Evolutionary conservation across 768 basidiomycete genomes (phyloP).

Genomic region (Kwoniella europaea): DNA sequence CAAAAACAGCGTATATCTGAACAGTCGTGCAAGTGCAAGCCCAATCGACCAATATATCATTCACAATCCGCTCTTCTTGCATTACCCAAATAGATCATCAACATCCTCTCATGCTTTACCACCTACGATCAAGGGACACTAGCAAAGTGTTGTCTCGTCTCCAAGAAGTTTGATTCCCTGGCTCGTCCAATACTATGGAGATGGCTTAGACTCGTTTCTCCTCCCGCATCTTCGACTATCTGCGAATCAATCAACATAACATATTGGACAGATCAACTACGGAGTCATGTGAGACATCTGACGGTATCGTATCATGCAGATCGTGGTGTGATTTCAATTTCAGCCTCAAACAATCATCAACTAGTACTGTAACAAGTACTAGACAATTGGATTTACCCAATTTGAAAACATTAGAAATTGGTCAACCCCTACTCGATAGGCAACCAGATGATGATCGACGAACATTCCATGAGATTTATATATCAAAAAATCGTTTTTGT

Average conservation of each 20-base stretch:
- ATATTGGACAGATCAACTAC: background rate
- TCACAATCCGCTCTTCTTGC: too few species aligned
- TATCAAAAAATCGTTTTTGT: too few species aligned
- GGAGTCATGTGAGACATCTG: background rate
- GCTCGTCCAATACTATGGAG: slow-evolving; percentile 3
- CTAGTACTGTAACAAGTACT: too few species aligned
- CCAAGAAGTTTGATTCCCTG: background rate
- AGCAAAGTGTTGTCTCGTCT: background rate
- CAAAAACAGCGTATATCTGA: too few species aligned
- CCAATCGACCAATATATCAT: too few species aligned
- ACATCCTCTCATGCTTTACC: background rate
- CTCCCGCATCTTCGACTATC: background rate
- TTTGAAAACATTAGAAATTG: background rate
- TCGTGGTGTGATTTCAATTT: too few species aligned
- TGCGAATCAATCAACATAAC: background rate
- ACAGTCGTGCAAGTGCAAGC: too few species aligned
- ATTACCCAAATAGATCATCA: too few species aligned
- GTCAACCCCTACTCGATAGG: too few species aligned
- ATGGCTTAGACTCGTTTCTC: background rate
- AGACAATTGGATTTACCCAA: slow-evolving; percentile 4
- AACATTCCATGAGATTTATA: too few species aligned
- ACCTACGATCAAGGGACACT: background rate
- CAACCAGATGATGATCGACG: too few species aligned
- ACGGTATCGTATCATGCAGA: background rate
- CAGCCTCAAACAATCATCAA: too few species aligned